phyloP scores from a whole-genome alignment of 768 basidiomycete genomes.

The Termitomyces sp. region DNA sequence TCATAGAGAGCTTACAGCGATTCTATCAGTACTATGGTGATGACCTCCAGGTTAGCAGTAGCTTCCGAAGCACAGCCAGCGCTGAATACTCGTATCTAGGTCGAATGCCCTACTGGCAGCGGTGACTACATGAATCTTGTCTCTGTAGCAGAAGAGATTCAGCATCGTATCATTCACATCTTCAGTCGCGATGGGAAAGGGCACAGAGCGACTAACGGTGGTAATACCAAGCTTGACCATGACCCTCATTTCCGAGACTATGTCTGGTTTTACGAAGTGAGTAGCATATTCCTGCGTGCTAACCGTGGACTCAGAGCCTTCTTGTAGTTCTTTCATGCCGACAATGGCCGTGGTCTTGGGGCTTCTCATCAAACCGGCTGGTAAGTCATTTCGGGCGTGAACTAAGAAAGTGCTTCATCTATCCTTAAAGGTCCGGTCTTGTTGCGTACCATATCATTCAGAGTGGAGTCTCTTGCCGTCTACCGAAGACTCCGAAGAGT shows the following conservation, averaged over 20 bases:
- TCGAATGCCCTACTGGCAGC: conserved; percentile 95
- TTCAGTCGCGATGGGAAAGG: conserved; percentile 92
- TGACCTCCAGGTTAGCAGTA: conserved; percentile 56
- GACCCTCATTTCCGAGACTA: conserved; percentile 98
- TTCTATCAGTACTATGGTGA: conserved; percentile 99
- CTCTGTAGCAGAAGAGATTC: conserved; percentile 93
- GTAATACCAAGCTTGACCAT: conserved; percentile 77
- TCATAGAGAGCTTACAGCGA: conserved; percentile 94
- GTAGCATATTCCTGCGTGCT: conserved; percentile 11
- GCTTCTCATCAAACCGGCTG: conserved; percentile 99
- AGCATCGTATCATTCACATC: conserved; percentile 98
- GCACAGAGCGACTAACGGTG: conserved; percentile 87
- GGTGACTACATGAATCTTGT: conserved; percentile 98
- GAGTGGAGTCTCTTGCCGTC: conserved; percentile 81
- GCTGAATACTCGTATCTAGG: conserved; percentile 27
- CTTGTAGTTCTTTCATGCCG: conserved; percentile 90
- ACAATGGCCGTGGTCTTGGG: conserved; percentile 88
- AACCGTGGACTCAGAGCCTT: background rate
- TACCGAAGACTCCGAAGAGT: conserved; percentile 95
- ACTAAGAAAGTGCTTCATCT: background rate
- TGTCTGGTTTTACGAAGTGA: conserved; percentile 91
- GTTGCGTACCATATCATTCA: conserved; percentile 92
- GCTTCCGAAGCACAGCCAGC: too few species aligned
- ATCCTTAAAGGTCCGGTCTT: conserved; percentile 64
- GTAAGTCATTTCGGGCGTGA: conserved; percentile 33